phyloP scores from a whole-genome alignment of 2,329 filamentous ascomycete genomes.

The Cordyceps pruinosa region DNA sequence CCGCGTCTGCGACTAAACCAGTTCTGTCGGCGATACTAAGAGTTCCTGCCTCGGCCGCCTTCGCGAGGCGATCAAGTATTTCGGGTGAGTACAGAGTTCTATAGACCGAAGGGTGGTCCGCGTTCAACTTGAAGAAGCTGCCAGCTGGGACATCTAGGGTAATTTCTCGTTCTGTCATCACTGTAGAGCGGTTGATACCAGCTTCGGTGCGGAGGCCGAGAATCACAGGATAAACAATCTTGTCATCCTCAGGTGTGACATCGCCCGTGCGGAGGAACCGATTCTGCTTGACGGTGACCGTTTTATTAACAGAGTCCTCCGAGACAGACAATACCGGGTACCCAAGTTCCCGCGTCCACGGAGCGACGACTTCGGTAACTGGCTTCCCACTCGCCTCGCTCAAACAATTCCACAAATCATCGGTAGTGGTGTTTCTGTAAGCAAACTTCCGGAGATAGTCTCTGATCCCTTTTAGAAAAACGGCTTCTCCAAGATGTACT shows the following conservation, averaged over 20 bases:
- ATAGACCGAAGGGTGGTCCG: slow-evolving; percentile 88
- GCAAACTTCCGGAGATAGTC: slow-evolving; percentile 91
- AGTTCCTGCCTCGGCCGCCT: slow-evolving; percentile 65
- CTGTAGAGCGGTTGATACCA: slow-evolving; percentile 56
- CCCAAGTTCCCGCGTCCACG: slow-evolving; percentile 95
- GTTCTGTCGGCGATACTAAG: slow-evolving; percentile 84
- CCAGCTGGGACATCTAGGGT: slow-evolving; percentile 69
- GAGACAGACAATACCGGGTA: slow-evolving; percentile 86
- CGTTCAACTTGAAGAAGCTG: slow-evolving; percentile 95
- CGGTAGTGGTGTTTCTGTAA: slow-evolving; percentile 89
- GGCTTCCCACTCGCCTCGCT: slow-evolving; percentile 86
- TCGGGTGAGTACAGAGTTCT: slow-evolving; percentile 81
- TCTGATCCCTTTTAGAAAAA: slow-evolving; percentile 86
- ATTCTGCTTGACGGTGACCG: slow-evolving; percentile 87
- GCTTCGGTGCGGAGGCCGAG: slow-evolving; percentile 76
- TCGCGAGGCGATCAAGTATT: slow-evolving; percentile 77
- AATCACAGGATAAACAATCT: slow-evolving; percentile 83
- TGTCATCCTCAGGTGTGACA: slow-evolving; percentile 86
- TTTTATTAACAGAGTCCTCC: slow-evolving; percentile 45
- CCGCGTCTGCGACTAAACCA: slow-evolving; percentile 90
- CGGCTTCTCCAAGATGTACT: slow-evolving; percentile 88
- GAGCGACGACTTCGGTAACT: slow-evolving; percentile 81
- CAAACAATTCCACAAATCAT: slow-evolving; percentile 83
- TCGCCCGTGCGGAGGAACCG: slow-evolving; percentile 89
- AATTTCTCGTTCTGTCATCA: slow-evolving; percentile 51